Evolutionary conservation across 2,329 filamentous ascomycete species (phyloP).

Genomic region (Cercospora brassicicola): DNA sequence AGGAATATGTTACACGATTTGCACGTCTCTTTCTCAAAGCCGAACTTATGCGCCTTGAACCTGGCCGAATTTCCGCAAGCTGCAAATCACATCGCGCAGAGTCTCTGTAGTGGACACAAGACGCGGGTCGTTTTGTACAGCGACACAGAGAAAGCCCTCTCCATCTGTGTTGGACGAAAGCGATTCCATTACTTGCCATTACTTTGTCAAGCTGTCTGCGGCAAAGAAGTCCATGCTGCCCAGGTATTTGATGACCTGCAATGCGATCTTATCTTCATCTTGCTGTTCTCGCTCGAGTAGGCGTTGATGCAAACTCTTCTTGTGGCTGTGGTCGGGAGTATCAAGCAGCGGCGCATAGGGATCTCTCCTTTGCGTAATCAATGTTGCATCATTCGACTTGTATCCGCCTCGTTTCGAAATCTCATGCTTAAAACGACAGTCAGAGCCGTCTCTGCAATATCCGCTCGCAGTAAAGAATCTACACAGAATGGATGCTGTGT

Average conservation of each 20-base stretch:
- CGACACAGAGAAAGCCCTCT: background rate
- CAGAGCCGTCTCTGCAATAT: slow-evolving; percentile 37
- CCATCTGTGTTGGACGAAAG: background rate
- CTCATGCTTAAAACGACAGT: slow-evolving; percentile 39
- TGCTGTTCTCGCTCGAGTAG: slow-evolving; percentile 49
- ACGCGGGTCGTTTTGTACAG: background rate
- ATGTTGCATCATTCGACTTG: slow-evolving; percentile 4
- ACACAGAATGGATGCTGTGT: slow-evolving; percentile 27
- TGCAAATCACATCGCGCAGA: background rate
- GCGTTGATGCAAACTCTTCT: slow-evolving; percentile 31
- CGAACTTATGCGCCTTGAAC: background rate
- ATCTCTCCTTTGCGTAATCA: slow-evolving; percentile 17
- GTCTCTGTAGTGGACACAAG: background rate
- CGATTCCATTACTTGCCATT: background rate
- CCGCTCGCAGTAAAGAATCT: slow-evolving; percentile 37
- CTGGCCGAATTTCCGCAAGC: background rate
- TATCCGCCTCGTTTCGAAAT: slow-evolving; percentile 7
- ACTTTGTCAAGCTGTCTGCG: background rate
- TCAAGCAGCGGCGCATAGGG: slow-evolving; percentile 26
- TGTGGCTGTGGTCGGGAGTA: slow-evolving; percentile 13
- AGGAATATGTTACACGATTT: background rate
- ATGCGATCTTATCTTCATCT: slow-evolving; percentile 44
- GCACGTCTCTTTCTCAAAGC: background rate
- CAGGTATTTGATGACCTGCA: slow-evolving; percentile 50
- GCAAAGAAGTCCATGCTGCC: slow-evolving; percentile 46